These are phyloP conservation scores for Salvia sclarea DNA, from an alignment of 305 asterid genomes.

Conservation along the genomic window DNA sequence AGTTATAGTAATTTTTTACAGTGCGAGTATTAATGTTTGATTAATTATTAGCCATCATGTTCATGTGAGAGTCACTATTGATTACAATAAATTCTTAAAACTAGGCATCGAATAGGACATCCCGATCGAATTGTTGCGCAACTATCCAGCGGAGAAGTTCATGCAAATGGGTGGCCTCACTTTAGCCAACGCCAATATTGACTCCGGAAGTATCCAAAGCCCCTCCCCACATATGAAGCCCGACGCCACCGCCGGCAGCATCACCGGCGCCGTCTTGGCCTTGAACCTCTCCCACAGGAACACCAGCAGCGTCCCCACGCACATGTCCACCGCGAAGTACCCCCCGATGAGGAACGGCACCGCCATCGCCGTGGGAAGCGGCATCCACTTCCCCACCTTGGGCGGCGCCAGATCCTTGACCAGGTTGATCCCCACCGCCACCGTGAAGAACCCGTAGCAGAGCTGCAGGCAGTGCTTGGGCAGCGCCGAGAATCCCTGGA, in stretches of 20 bases:
- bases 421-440: constrained; percentile 50
- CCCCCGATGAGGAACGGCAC: constrained; percentile 72
- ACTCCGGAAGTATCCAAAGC: constrained; percentile 69
- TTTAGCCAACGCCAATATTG: constrained; percentile 69
- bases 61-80: too few species aligned
- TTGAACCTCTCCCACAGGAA: constrained; percentile 54
- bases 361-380: constrained; percentile 78
- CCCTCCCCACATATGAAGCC: constrained; percentile 88
- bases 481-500: constrained; percentile 71
- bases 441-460: constrained; percentile 61
- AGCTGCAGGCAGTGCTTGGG: constrained; percentile 65
- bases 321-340: constrained; percentile 69
- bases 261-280: constrained; percentile 47
- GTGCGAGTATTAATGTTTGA: too few species aligned
- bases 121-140: not conserved
- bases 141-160: constrained; percentile 52
- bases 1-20: too few species aligned
- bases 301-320: constrained; percentile 68
- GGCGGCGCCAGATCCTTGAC: constrained; percentile 54
- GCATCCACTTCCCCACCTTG: constrained; percentile 66
- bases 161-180: constrained; percentile 70
- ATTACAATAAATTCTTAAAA: too few species aligned
- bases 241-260: constrained; percentile 83
- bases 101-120: too few species aligned
- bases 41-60: too few species aligned